Evolutionary conservation across 1,139 yeast species (phyloP).

Genomic region (Oligophagozyma castellii): DNA sequence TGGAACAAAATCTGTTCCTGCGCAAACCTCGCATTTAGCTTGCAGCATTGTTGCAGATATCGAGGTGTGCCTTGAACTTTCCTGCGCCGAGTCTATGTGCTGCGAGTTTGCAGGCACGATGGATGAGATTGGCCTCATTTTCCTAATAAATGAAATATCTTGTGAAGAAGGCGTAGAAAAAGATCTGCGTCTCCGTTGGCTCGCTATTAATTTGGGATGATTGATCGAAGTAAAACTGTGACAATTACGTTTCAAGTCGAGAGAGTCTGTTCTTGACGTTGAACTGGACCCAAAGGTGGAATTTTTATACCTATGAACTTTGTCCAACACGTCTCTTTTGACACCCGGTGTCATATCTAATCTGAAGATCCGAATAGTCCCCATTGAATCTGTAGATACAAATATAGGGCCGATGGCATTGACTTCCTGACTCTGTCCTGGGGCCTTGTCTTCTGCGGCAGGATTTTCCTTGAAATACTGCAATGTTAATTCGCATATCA

Average conservation of each 20-base stretch:
- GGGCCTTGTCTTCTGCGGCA: constrained; percentile 1
- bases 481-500: constrained; percentile 49
- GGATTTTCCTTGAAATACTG: constrained; percentile 20
- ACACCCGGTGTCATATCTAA: constrained; percentile 52
- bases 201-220: neutral
- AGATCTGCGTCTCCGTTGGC: neutral
- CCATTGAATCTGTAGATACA: constrained; percentile 65
- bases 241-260: neutral
- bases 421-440: constrained; percentile 9
- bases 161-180: neutral
- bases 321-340: constrained; percentile 23
- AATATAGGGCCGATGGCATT: constrained; percentile 30
- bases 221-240: neutral
- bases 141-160: neutral
- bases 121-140: too few relatives aligned
- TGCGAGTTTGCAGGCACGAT: neutral
- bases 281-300: constrained; percentile 1
- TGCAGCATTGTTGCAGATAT: neutral
- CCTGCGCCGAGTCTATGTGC: neutral
- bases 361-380: constrained; percentile 63
- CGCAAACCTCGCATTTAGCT: neutral
- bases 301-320: constrained; percentile 9
- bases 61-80: neutral
- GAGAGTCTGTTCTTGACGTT: neutral
- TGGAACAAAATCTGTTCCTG: constrained; percentile 1